A percentile compares a stretch with the other conserved stretches of the same genome.
Evolutionary conservation across 345 rosid species (phyloP).

Genomic region (Hibiscus syriacus): DNA sequence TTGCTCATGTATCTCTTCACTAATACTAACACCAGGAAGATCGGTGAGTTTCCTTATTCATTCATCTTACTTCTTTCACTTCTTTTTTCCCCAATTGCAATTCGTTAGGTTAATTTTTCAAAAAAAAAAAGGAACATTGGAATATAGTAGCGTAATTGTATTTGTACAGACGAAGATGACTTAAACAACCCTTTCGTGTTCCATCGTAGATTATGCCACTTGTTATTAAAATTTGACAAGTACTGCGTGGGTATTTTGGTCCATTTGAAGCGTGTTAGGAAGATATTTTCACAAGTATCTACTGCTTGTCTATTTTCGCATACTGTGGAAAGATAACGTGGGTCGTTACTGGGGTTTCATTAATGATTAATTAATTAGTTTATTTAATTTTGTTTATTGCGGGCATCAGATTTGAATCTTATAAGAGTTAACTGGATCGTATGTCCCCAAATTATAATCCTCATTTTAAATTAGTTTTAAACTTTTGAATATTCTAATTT

Average conservation of each 20-base stretch:
- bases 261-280: not conserved
- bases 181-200: not conserved
- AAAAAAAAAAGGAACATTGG: not conserved
- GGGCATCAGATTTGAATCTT: too few species aligned
- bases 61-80: not conserved
- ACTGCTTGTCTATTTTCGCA: not conserved
- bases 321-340: not conserved
- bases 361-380: not conserved
- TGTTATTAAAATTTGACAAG: too few species aligned
- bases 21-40: conserved; percentile 55
- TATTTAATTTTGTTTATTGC: not conserved
- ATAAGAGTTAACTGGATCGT: too few species aligned
- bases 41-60: conserved; percentile 40
- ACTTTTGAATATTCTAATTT: too few species aligned
- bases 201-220: not conserved
- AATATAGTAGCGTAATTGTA: not conserved
- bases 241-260: not conserved
- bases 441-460: too few species aligned
- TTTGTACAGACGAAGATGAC: not conserved
- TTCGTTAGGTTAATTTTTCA: not conserved
- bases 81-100: too few species aligned
- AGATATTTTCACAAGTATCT: too few species aligned
- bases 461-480: too few species aligned
- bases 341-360: too few species aligned
- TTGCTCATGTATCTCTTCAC: conserved; percentile 87